A percentile compares a stretch with the other conserved stretches of the same genome.
Evolutionary conservation across 139 green algal genomes (phyloP).

Genomic region (Picochlorum costavermella): DNA sequence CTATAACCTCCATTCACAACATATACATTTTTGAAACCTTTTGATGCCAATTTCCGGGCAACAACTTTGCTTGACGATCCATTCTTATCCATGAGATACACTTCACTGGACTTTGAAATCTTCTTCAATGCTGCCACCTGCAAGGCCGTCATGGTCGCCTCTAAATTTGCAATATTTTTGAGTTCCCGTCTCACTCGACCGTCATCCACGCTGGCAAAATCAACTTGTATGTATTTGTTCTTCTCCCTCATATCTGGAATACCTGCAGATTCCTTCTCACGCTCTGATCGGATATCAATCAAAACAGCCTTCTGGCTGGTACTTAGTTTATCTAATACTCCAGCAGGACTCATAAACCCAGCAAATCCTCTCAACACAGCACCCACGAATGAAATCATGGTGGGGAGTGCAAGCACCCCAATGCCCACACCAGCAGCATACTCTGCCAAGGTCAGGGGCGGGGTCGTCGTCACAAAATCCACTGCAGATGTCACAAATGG

Average conservation of each 20-base stretch:
- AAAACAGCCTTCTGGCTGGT: constrained; percentile 48
- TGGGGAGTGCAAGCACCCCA: constrained; percentile 24
- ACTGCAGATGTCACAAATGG: constrained; percentile 36
- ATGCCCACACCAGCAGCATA: constrained; percentile 21
- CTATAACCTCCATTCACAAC: constrained; percentile 54
- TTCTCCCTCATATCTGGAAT: constrained; percentile 63
- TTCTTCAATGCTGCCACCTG: constrained; percentile 68
- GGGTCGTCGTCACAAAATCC: constrained; percentile 40
- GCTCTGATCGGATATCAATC: constrained; percentile 64
- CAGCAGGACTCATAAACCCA: constrained; percentile 49
- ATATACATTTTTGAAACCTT: constrained; percentile 59
- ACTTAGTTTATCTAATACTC: constrained; percentile 50
- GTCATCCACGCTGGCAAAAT: constrained; percentile 61
- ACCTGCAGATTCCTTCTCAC: constrained; percentile 71
- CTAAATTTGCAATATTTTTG: constrained; percentile 40
- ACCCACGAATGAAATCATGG: constrained; percentile 33
- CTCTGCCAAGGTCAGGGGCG: constrained; percentile 56
- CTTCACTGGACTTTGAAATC: constrained; percentile 43
- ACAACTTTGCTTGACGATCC: constrained; percentile 41
- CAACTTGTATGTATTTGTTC: constrained; percentile 56
- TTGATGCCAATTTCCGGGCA: constrained; percentile 26
- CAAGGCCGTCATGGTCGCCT: constrained; percentile 57
- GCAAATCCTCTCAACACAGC: constrained; percentile 44
- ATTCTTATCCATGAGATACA: constrained; percentile 74
- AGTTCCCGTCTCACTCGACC: constrained; percentile 60